Percentiles rank a stretch among this genome's conserved stretches.
Conservation (phyloP, 176 grass and related monocot genomes). For the Dendrocalamus sinicus region DNA sequence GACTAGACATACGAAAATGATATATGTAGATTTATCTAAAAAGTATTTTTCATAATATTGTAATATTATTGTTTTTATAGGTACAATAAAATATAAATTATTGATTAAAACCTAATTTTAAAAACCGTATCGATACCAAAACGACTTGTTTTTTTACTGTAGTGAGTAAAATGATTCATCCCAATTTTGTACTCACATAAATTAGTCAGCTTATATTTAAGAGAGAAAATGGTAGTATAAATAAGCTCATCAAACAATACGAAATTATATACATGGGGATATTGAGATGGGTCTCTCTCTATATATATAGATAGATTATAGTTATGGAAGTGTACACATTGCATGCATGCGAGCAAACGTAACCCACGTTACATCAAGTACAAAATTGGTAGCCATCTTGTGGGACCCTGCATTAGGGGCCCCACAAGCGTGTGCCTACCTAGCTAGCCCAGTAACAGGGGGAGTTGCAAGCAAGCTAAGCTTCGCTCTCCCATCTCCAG, state of each 20-base stretch:
- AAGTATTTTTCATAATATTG: too few species aligned
- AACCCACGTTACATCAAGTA: constrained; percentile 52
- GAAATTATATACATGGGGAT: background rate
- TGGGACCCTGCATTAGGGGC: background rate
- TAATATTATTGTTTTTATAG: too few species aligned
- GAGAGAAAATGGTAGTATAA: background rate
- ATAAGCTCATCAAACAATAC: background rate
- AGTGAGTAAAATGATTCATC: too few species aligned
- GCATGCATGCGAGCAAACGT: constrained; percentile 29
- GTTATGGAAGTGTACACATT: constrained; percentile 12
- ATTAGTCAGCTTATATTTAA: too few species aligned
- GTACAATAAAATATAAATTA: too few species aligned
- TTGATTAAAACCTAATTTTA: too few species aligned
- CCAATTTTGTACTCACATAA: too few species aligned
- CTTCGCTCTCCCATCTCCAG: background rate
- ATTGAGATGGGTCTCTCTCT: background rate
- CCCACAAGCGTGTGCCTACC: constrained; percentile 33
- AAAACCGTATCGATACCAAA: too few species aligned
- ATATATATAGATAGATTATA: background rate
- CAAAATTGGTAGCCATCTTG: constrained; percentile 58
- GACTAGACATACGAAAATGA: too few species aligned
- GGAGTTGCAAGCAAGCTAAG: constrained; percentile 8
- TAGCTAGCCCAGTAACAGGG: constrained; percentile 55
- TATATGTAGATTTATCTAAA: too few species aligned
- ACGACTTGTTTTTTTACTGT: too few species aligned